Base-by-base conservation (phyloP, 495 filamentous ascomycete genomes). In the Aspergillus ostianus region DNA sequence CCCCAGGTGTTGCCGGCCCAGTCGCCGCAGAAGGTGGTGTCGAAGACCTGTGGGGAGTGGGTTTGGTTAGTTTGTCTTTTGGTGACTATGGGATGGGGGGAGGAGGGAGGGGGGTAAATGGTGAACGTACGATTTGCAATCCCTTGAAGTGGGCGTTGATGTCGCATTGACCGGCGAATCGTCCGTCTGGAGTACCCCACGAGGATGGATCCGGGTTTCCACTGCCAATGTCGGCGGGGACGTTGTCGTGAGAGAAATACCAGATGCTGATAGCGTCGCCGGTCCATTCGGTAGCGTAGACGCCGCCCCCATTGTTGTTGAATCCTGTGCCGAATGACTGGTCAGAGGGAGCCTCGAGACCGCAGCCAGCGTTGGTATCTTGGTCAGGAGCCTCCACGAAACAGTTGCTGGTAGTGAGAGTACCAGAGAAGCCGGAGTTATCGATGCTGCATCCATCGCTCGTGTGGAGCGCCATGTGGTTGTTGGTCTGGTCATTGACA, bases 391-490 rank as follows among this genome's bases (percentile, higher is more conserved):
- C 81, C 49, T 74, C 59, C 63, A 81, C 76, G 59, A 81, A 69
- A 73, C 87, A 90, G 73, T 85, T 81, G 51, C 48, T 64, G 0
- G 71, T 72, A 2, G 57, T 26, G 51, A 82, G 60, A 46, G 59
- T 52, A 50, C 82, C 76, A 6, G 61, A 65, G 53, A 80, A 73
- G 51, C 82, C 84, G 7, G 70, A 70, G 59, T 74, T 66, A 20
- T 63, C 56, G 75, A 89, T 84, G 27, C 70, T 70, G 77, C 88
- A 92, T 50, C 77, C 79, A 10, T 77, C 64, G 50, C 75, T 78
- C 41, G 87, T 90, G 77, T 90, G 87, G 5, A 90, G 77, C 46
- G 86, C 82, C 79, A 90, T 85, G 41, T 81, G 74, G 70, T 89
- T 87, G 29, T 72, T 71, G 36, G 73, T 64, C 15, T 75, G 68